These are phyloP conservation scores for Torulaspora pretoriensis DNA, from an alignment of 1,139 yeast species.

Conservation along the genomic window DNA sequence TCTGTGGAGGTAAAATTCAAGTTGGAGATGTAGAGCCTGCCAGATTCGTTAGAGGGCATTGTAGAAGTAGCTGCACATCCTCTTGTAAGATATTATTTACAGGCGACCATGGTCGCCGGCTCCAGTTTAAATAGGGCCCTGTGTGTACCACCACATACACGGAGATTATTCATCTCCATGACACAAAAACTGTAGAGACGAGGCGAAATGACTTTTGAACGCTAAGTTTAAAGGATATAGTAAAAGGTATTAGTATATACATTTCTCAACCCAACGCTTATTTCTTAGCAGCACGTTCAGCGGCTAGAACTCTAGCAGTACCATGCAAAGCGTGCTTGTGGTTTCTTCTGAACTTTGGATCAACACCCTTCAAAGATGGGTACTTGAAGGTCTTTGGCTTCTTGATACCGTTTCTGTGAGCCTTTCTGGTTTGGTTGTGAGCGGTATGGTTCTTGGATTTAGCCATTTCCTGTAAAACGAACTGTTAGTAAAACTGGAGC, in stretches of 20 bases:
- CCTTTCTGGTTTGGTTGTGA: conserved; percentile 99
- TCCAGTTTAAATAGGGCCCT: not conserved
- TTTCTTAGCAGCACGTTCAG: conserved; percentile 50
- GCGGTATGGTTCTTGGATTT: conserved; percentile 99
- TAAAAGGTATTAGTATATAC: not conserved
- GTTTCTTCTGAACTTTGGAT: conserved; percentile 98
- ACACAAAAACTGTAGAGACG: not conserved
- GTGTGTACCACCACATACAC: no score
- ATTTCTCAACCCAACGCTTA: conserved; percentile 14
- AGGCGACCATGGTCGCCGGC: not conserved
- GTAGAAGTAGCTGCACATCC: not conserved
- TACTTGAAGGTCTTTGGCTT: conserved; percentile 97
- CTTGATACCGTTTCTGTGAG: conserved; percentile 99
- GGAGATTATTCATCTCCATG: no score
- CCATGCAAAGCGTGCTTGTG: conserved; percentile 99
- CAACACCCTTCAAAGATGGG: conserved; percentile 98
- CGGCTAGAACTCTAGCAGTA: conserved; percentile 90
- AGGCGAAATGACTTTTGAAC: not conserved
- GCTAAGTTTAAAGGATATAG: conserved; percentile 7
- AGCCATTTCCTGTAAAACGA: conserved; percentile 58
- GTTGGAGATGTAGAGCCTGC: conserved; percentile 48
- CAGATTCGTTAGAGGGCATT: conserved; percentile 15
- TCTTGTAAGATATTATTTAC: not conserved
- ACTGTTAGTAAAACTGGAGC: conserved; percentile 4
- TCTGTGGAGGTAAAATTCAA: conserved; percentile 52